Conservation (phyloP, 2,329 filamentous ascomycete genomes). For the Aspergillus felis region DNA sequence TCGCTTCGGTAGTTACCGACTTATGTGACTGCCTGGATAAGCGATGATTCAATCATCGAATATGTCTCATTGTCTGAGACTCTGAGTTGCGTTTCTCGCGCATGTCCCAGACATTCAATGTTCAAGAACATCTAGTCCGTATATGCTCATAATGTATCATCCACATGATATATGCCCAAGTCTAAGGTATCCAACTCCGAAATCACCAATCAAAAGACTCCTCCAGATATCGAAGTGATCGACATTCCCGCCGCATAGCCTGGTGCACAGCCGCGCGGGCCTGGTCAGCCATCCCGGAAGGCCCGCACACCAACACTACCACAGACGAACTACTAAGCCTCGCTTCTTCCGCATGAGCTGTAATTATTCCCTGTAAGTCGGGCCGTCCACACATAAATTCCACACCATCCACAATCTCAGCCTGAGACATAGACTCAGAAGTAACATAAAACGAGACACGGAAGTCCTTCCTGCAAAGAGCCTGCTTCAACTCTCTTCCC, state of each 20-base stretch:
- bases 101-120: too few relatives aligned
- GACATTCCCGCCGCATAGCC: constrained; percentile 31
- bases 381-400: constrained; percentile 30
- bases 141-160: too few relatives aligned
- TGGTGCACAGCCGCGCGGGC: constrained; percentile 38
- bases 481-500: constrained; percentile 21
- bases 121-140: too few relatives aligned
- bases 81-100: too few relatives aligned
- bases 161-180: neutral
- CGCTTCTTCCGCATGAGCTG: constrained; percentile 29
- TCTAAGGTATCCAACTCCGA: neutral
- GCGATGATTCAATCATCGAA: too few relatives aligned
- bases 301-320: constrained; percentile 45
- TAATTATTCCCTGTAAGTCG: constrained; percentile 32
- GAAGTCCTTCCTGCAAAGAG: constrained; percentile 28
- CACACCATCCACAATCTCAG: neutral
- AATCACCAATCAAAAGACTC: constrained; percentile 42
- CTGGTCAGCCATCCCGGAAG: constrained; percentile 44
- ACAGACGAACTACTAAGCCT: constrained; percentile 22
- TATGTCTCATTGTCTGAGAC: too few relatives aligned
- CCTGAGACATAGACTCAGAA: neutral
- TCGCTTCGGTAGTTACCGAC: too few relatives aligned
- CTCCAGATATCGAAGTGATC: constrained; percentile 43
- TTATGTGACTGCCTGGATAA: too few relatives aligned
- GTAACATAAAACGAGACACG: constrained; percentile 30